A percentile compares a stretch with the other conserved stretches of the same genome.
phyloP scores from a whole-genome alignment of 2,329 filamentous ascomycete species.

The Dichotomopilus funicola region DNA sequence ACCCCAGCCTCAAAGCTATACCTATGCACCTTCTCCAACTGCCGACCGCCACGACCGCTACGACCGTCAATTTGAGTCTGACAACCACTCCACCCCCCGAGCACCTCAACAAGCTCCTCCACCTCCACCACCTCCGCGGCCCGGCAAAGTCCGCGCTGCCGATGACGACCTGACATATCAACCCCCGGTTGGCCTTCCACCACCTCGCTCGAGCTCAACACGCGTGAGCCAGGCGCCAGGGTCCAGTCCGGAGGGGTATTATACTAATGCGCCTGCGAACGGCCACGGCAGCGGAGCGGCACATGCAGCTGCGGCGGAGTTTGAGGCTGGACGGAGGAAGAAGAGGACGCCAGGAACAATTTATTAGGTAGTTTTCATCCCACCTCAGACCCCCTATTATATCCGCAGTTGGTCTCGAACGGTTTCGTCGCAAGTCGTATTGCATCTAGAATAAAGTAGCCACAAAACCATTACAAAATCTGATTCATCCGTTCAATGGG shows the following conservation, averaged over 20 bases:
- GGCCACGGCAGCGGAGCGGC: slow-evolving; percentile 11
- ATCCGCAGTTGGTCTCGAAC: not conserved
- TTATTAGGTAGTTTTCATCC: not conserved
- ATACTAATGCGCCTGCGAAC: slow-evolving; percentile 14
- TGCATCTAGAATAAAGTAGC: no score
- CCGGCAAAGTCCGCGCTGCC: slow-evolving; percentile 29
- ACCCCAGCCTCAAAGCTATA: not conserved
- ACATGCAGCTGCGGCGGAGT: slow-evolving; percentile 14
- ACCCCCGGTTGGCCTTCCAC: not conserved
- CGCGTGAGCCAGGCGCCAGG: not conserved
- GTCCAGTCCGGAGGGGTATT: slow-evolving; percentile 11
- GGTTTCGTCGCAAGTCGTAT: not conserved
- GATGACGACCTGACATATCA: slow-evolving; percentile 8
- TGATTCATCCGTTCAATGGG: no score
- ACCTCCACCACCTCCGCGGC: slow-evolving; percentile 28
- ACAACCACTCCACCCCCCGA: slow-evolving; percentile 9
- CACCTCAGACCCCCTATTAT: not conserved
- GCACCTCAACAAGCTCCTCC: slow-evolving; percentile 24
- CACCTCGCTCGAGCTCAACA: no score
- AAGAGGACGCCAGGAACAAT: not conserved
- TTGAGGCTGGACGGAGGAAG: slow-evolving; percentile 12
- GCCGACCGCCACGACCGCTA: not conserved
- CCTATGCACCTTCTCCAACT: not conserved
- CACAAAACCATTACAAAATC: no score
- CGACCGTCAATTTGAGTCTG: slow-evolving; percentile 1